Conservation (phyloP, 78 protist genomes). For the Pigoraptor vietnamica region DNA sequence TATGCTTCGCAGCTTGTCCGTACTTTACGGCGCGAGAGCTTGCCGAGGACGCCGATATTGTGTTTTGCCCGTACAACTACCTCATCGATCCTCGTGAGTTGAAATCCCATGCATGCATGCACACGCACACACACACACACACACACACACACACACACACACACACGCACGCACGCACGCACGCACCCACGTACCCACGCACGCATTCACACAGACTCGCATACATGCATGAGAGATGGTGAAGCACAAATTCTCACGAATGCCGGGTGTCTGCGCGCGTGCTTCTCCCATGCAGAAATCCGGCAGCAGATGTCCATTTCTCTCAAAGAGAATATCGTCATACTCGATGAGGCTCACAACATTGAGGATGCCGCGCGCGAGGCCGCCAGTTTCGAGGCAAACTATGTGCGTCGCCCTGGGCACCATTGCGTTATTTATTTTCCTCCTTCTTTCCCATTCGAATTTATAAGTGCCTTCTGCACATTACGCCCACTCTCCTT, state of each 20-base stretch:
- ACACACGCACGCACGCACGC: not conserved
- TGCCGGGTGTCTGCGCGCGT: no score
- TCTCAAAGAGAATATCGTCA: constrained; percentile 40
- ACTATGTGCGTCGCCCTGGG: not conserved
- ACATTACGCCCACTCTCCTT: no score
- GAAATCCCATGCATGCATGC: not conserved
- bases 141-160: not conserved
- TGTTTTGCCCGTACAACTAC: constrained; percentile 55
- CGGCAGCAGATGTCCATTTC: not conserved
- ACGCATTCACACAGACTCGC: not conserved
- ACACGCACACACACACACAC: not conserved
- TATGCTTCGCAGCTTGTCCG: no score
- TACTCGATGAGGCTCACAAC: constrained; percentile 89
- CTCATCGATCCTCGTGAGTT: not conserved
- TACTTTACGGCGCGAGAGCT: constrained; percentile 32
- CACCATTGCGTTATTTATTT: not conserved
- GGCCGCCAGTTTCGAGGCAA: not conserved
- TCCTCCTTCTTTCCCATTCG: no score
- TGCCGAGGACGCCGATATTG: constrained; percentile 14
- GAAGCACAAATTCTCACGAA: no score
- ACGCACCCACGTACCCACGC: not conserved
- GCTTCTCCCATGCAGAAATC: no score
- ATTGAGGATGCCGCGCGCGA: constrained; percentile 14
- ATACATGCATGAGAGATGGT: not conserved
- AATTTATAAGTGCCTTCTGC: not conserved